Evolutionary conservation across 2,329 filamentous ascomycete species (phyloP), one percentile per base, ranked within the genome.

Genomic region (Colletotrichum eremochloae): DNA sequence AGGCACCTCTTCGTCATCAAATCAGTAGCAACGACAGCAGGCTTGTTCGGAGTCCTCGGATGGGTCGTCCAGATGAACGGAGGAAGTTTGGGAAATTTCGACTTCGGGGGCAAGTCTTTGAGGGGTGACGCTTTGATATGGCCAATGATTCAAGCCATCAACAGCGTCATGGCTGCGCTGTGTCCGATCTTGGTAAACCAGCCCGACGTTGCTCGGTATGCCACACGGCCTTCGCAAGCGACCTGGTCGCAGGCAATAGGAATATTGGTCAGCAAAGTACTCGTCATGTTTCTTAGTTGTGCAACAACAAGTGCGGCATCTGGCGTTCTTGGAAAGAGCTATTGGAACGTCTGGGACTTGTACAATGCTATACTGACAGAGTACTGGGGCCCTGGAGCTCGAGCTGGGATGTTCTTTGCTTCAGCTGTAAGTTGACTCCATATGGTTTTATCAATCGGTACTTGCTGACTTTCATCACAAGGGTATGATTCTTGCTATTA

Each of bases 51-150:
- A 3, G 58, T 71, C 15, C 42, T 90, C 63, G 84, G 88, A 61
- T 90, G 88, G 87, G 85, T 86, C 0, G 85, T 90, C 74, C 82
- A 84, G 0, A 86, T 86, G 33, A 83, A 84, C 2, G 82, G 83
- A 1, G 84, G 82, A 1, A 81, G 20, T 8, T 5, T 73, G 7
- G 75, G 73, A 11, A 50, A 68, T 18, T 75, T 76, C 1, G 58
- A 68, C 14, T 73, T 75, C n/a, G 75, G 64, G 3, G 64, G 68
- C 12, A 57, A 70, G 4, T 18, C 42, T 2, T 42, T 75, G 6
- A 74, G 74, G 31, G 76, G 75, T 9, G 75, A 71, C 29, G 76
- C 76, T n/a, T 75, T 77, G 1, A 80, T 80, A 24, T 82, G 82
- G 82, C 78, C 80, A 5, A 78, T 83, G 74, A 81, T 84, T 75